Conservation (phyloP, 495 filamentous ascomycete genomes). For the Aspergillus panamensis region DNA sequence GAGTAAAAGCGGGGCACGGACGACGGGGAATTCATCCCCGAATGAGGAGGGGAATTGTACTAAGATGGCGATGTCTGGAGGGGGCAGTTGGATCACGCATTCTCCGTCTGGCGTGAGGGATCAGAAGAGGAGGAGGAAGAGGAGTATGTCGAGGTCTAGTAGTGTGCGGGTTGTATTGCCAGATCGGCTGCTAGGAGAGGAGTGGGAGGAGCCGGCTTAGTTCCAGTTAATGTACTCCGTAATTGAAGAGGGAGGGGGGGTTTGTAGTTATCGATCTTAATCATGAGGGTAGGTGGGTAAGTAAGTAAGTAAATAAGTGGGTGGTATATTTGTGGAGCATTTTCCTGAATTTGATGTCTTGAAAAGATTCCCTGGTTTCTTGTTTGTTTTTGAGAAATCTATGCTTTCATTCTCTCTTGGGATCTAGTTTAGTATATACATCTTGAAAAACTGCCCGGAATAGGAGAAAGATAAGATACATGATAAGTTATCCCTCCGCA, state of each 20-base stretch:
- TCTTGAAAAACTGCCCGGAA: background rate
- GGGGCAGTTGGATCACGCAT: slow-evolving; percentile 27
- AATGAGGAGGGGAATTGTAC: slow-evolving; percentile 28
- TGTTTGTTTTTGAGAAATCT: background rate
- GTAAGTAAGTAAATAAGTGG: too few species aligned
- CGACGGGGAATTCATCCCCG: slow-evolving; percentile 26
- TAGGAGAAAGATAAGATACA: background rate
- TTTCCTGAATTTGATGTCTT: background rate
- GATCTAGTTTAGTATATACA: background rate
- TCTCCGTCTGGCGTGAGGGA: slow-evolving; percentile 30
- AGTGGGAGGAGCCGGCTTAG: background rate
- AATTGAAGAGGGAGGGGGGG: too few species aligned
- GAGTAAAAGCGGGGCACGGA: slow-evolving; percentile 17
- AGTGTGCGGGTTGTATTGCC: slow-evolving; percentile 17
- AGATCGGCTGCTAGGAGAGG: background rate
- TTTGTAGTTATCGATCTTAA: too few species aligned
- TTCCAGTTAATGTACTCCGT: too few species aligned
- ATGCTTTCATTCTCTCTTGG: background rate
- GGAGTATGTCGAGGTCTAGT: slow-evolving; percentile 31
- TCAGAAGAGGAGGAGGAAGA: slow-evolving; percentile 30
- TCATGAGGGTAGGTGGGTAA: too few species aligned
- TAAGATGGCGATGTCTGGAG: background rate
- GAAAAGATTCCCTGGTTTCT: background rate
- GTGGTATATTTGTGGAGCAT: too few species aligned
- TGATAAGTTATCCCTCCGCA: too few species aligned